Evolutionary conservation across 805 yeast species (phyloP), one percentile per base, ranked within the genome.

Genomic region (Wickerhamomyces sydowiorum): DNA sequence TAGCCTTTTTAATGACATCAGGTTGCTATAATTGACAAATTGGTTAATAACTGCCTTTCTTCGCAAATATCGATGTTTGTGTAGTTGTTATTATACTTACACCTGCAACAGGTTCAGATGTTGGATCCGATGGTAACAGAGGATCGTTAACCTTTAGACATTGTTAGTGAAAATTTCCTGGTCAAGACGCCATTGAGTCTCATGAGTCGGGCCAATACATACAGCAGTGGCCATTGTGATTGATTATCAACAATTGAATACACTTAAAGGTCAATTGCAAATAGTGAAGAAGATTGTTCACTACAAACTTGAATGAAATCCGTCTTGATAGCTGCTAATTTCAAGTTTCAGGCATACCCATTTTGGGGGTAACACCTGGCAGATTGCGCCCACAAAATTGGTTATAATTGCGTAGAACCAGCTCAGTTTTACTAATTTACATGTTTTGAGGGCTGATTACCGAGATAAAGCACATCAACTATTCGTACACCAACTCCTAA

Each of bases 1-100:
- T 36, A 1, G 47, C 47, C 20, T 43, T 47, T 25, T 48, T 41
- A 15, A 54, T 30, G 2, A 54, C 43, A 36, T 50, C 59, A 4
- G 38, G 34, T 46, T 56, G 59, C 56, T 52, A 38, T n/a, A 28
- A 21, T 25, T 7, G 20, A 14, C 14, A n/a, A n/a, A n/a, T n/a
- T n/a, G n/a, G 15, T 20, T 31, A 15, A 15, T 28, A 20, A 18
- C 18, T 14, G 5, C 8, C 10, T 7, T 17, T 25, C n/a, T 15
- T 17, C 19, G 6, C 14, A 8, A 22, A 24, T 20, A 20, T 33
- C 15, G 24, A 12, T 19, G 14, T 21, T 21, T 23, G 13, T 35
- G 22, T 15, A 35, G 6, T 24, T 36, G 5, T 27, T 18, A 17
- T 3, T 27, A 22, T 22, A 48, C 56, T 32, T 41, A 52, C 56